These are phyloP conservation scores for Crithidia expoeki DNA, from an alignment of 208 protist genomes.

Conservation along the genomic window DNA sequence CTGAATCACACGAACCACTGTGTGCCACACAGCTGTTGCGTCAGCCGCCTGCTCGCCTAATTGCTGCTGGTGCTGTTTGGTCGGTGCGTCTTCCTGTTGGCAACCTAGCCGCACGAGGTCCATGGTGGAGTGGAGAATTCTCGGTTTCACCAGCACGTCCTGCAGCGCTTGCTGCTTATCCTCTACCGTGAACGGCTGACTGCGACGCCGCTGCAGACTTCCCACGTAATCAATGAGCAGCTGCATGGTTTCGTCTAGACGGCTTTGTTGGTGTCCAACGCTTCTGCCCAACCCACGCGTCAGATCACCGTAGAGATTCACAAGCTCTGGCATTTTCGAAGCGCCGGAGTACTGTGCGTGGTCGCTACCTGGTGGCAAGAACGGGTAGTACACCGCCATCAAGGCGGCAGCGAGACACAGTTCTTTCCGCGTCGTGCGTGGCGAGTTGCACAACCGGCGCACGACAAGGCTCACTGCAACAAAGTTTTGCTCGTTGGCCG, in stretches of 20 bases:
- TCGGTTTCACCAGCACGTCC: conserved; percentile 17
- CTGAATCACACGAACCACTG: conserved; percentile 29
- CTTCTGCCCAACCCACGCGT: conserved; percentile 10
- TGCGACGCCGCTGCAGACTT: conserved; percentile 31
- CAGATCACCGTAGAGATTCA: conserved; percentile 8
- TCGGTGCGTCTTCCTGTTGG: neutral
- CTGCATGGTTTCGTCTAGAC: conserved; percentile 31
- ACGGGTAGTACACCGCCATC: conserved; percentile 16
- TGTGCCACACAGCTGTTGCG: conserved; percentile 23
- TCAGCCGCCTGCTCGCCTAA: neutral
- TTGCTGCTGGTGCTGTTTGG: neutral
- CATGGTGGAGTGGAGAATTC: conserved; percentile 41
- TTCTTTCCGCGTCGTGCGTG: conserved; percentile 35
- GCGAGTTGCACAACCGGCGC: conserved; percentile 17
- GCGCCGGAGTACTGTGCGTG: neutral
- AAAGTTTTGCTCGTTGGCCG: conserved; percentile 7
- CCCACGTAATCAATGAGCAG: conserved; percentile 33
- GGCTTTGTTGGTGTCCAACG: conserved; percentile 24
- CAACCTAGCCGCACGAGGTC: conserved; percentile 25
- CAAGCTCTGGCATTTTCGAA: conserved; percentile 1
- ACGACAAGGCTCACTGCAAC: conserved; percentile 7
- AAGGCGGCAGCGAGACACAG: conserved; percentile 37
- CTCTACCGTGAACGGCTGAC: conserved; percentile 1
- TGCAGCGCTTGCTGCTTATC: conserved; percentile 25
- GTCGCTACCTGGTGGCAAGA: neutral